Evolutionary conservation across 108 stramenopile genomes (phyloP), one percentile per base, ranked within the genome.

Genomic region (Fistulifera solaris): DNA sequence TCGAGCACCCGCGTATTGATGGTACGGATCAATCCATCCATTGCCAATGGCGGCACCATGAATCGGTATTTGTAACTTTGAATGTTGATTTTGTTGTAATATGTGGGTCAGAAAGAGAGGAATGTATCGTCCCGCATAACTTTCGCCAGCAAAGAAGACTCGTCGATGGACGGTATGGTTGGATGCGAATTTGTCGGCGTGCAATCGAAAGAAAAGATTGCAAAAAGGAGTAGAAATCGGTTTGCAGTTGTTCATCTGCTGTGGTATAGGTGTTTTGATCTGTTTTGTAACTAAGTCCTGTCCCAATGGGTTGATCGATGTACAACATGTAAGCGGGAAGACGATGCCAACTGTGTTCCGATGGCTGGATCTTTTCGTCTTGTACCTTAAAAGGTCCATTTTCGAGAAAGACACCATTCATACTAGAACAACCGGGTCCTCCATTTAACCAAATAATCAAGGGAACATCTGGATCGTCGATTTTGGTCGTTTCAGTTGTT

Each of bases 321-420:
- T 89, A 95, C 2, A 95, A 76, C 0, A 73, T 66, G 67, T 90
- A 95, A 1, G 94, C 94, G 23, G 83, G 85, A 18, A 80, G 54
- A 18, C 67, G 69, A 63, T 95, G 87, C 94, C 94, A 95, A 43
- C 75, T 74, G 65, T 88, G 82, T 22, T 71, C 48, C 25, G 73
- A 95, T 75, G 17, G 40, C 63, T 75, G 67, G 16, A 58, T 40
- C 22, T 19, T 25, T 14, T 52, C 68, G 17, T 65, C 64, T 22
- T 64, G 27, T 14, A 62, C 58, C 38, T 58, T 31, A 21, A 91
- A 62, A 0, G 97, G 97, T 1, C 97, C 97, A 66, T 96, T 91
- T 61, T 98, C 97, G n/a, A 96, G 58, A 71, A 85, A 98, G 38
- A 98, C 62, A 23, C 97, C 97, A 63, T 98, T 95, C 94, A 94